Evolutionary conservation across 352 stramenopile species (phyloP).

Genomic region (Phytophthora boehmeriae): DNA sequence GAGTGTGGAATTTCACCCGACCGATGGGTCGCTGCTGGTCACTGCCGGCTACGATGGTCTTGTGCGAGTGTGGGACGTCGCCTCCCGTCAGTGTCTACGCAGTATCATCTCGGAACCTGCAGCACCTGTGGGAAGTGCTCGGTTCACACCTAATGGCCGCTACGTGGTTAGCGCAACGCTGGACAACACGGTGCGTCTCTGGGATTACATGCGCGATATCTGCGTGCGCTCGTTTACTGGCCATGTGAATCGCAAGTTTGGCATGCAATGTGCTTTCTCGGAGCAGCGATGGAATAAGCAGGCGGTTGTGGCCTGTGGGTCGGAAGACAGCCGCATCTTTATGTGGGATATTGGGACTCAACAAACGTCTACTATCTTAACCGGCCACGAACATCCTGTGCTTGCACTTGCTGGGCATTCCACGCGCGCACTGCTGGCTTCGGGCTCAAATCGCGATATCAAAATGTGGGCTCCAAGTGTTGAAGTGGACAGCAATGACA

Average conservation of each 20-base stretch:
- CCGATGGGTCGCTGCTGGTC: slow-evolving; percentile 94
- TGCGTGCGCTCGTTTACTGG: slow-evolving; percentile 75
- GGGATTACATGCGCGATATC: slow-evolving; percentile 77
- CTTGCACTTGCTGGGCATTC: slow-evolving; percentile 87
- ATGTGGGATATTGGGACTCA: slow-evolving; percentile 92
- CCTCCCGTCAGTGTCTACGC: slow-evolving; percentile 94
- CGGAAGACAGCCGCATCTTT: slow-evolving; percentile 92
- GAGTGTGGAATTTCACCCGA: slow-evolving; percentile 91
- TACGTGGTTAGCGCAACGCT: slow-evolving; percentile 93
- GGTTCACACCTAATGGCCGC: slow-evolving; percentile 94
- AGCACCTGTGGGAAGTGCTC: slow-evolving; percentile 74
- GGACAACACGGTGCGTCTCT: slow-evolving; percentile 92
- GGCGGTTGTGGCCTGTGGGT: slow-evolving; percentile 88
- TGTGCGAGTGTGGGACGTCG: slow-evolving; percentile 97
- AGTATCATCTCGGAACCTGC: slow-evolving; percentile 84
- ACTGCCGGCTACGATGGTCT: slow-evolving; percentile 80
- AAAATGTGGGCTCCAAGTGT: slow-evolving; percentile 43
- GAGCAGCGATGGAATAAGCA: slow-evolving; percentile 41
- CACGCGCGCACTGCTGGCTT: slow-evolving; percentile 60
- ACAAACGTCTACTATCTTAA: slow-evolving; percentile 61
- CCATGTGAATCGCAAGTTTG: slow-evolving; percentile 88
- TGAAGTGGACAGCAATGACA: slow-evolving; percentile 10
- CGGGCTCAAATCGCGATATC: slow-evolving; percentile 81
- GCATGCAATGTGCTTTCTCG: slow-evolving; percentile 85
- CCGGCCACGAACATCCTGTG: slow-evolving; percentile 81